A percentile compares a stretch with the other conserved stretches of the same genome.
phyloP scores from a whole-genome alignment of 169 alveolate species.

The Toxoplasma gondii region DNA sequence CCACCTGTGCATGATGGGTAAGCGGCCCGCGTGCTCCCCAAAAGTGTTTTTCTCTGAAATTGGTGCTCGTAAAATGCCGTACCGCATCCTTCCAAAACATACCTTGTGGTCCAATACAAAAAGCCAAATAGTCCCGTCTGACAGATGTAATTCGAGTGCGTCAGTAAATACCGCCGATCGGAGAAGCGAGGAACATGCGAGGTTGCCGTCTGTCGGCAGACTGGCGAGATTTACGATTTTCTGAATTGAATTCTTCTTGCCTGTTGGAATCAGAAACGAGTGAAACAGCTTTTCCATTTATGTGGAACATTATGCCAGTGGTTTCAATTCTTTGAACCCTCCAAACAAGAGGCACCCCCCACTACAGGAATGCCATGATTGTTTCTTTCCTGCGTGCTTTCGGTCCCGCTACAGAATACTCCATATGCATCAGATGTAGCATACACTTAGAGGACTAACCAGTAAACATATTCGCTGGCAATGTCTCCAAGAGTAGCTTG shows the following conservation, averaged over 20 bases:
- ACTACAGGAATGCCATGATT: neutral
- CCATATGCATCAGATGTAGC: too few relatives aligned
- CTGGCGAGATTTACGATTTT: conserved; percentile 27
- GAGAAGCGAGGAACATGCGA: conserved; percentile 8
- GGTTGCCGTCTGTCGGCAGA: conserved; percentile 45
- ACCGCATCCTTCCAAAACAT: neutral
- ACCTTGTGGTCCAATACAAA: conserved; percentile 40
- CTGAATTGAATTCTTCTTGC: conserved; percentile 25
- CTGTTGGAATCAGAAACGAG: neutral
- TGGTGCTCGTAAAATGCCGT: neutral
- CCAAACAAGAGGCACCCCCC: neutral
- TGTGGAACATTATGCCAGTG: neutral
- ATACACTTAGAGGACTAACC: neutral
- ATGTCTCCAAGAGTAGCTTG: conserved; percentile 39
- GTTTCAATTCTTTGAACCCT: neutral
- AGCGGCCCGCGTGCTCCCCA: neutral
- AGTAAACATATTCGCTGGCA: conserved; percentile 20
- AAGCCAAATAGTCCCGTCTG: conserved; percentile 50
- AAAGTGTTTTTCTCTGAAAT: neutral
- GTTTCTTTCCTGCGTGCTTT: neutral
- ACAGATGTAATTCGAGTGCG: conserved; percentile 38
- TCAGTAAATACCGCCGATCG: conserved; percentile 23
- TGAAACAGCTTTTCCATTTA: neutral
- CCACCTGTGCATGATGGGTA: neutral
- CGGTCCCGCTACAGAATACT: too few relatives aligned